Conservation (phyloP, 345 rosid species). For the Syzygium grande region DNA sequence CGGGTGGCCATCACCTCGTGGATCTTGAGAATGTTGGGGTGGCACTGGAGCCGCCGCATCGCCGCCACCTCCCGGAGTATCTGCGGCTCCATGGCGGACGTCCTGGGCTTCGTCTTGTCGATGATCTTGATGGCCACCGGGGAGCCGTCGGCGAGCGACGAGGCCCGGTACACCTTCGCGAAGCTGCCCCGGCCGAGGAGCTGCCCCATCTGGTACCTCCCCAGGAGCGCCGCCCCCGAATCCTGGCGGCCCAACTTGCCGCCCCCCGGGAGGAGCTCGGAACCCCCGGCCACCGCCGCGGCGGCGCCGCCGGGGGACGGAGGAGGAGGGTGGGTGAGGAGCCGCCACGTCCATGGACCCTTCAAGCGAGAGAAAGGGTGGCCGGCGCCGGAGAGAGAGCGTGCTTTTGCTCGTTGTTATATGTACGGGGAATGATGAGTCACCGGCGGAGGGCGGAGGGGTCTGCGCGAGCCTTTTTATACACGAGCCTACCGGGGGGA, state of each 20-base stretch:
- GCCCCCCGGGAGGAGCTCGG: neutral
- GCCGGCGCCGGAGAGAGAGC: neutral
- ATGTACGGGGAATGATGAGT: neutral
- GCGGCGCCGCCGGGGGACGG: neutral
- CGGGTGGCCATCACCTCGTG: conserved; percentile 41
- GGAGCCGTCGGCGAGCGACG: conserved; percentile 13
- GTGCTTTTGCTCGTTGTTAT: too few species aligned
- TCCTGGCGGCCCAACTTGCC: neutral
- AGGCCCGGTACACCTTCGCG: conserved; percentile 37
- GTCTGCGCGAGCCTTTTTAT: neutral
- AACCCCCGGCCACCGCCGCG: neutral
- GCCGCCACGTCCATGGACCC: neutral
- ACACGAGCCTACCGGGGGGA: neutral
- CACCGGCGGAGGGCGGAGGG: neutral
- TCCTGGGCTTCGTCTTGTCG: conserved; percentile 22
- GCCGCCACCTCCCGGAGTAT: conserved; percentile 34
- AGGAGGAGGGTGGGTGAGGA: neutral
- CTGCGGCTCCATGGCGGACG: conserved; percentile 28
- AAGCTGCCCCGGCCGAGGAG: conserved; percentile 45
- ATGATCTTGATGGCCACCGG: conserved; percentile 31
- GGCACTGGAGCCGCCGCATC: conserved; percentile 32
- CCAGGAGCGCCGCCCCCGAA: conserved; percentile 14
- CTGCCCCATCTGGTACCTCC: conserved; percentile 24
- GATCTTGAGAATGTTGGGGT: conserved; percentile 33
- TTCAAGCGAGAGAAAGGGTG: neutral